Conservation (phyloP, 148 eudicot genomes). For the Chenopodium formosanum region DNA sequence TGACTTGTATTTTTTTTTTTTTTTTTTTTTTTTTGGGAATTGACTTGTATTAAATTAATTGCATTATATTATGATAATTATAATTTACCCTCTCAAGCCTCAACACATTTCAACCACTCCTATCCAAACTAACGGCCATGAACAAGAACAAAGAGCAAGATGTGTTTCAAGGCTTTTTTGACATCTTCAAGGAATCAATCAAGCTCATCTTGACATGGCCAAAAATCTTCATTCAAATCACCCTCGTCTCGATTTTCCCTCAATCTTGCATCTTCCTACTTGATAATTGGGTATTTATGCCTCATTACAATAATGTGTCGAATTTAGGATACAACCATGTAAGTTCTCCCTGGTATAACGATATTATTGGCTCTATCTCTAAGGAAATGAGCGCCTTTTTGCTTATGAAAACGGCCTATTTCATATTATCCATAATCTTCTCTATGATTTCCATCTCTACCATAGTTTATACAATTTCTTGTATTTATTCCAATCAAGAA, state of each 20-base stretch:
- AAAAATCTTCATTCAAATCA: conserved; percentile 37
- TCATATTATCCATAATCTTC: conserved; percentile 24
- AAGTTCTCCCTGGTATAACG: conserved; percentile 4
- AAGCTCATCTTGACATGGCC: conserved; percentile 29
- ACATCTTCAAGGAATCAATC: conserved; percentile 41
- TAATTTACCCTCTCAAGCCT: too few species aligned
- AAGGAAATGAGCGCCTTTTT: conserved; percentile 24
- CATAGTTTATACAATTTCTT: conserved; percentile 36
- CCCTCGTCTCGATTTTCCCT: conserved; percentile 37
- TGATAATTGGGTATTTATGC: conserved; percentile 19
- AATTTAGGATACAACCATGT: background rate
- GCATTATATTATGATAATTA: too few species aligned
- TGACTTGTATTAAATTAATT: too few species aligned
- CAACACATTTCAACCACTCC: background rate
- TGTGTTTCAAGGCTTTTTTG: conserved; percentile 42
- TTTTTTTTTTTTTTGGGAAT: too few species aligned
- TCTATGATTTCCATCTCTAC: conserved; percentile 40
- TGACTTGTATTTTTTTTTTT: too few species aligned
- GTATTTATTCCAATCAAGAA: conserved; percentile 32
- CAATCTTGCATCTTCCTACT: conserved; percentile 24
- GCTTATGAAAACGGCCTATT: conserved; percentile 20
- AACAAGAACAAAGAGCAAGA: conserved; percentile 38
- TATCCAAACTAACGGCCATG: conserved; percentile 22
- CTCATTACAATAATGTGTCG: background rate
- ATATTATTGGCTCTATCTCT: conserved; percentile 17